Base-by-base conservation (phyloP, 2,329 filamentous ascomycete genomes). In the Waltergamsia citrina region DNA sequence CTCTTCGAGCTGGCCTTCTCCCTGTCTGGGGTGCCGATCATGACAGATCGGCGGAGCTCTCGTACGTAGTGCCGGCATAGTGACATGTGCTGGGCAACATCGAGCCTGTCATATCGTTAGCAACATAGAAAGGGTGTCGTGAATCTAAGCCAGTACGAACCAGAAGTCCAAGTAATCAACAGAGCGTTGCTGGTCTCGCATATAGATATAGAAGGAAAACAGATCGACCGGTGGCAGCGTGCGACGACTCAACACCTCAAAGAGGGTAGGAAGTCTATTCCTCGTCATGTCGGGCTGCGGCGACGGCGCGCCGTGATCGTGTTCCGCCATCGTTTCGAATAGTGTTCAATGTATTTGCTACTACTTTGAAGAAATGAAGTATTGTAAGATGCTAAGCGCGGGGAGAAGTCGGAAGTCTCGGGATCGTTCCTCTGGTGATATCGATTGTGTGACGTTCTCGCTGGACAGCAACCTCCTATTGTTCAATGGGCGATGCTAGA, bases 171-270 rank as follows among this genome's bases (percentile, higher is more conserved):
- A 67, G 51, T 98, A 98, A 53, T 98, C 92, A 10, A 98, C 92
- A 7, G 90, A 95, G 56, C 88, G 79, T 60, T 98, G 92, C 61
- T 95, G 88, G 58, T 98, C 93, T 50, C 92, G 78, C 92, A 98
- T 98, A 63, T 94, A 98, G 49, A 98, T 98, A 63, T 98, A 98
- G 66, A 98, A 98, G 3, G 88, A 95, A 60, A 94, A 98, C 9
- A 98, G 70, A 53, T 98, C 93, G 38, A 98, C 90, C 0, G 92
- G 92, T 32, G 93, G 85, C 15, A 93, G 71, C n/a, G 92, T 98
- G 43, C 87, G 80, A 45, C 93, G 79, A 54, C 86, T 94, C 40
- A 98, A 67, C 36, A 98, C 92, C 62, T 98, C 93, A 54, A 94
- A 95, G 33, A 98, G 75, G 2, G 87, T 95, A 30, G 92, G 92